These are phyloP conservation scores for Eimeria mitis DNA, from an alignment of 169 alveolate species.

Conservation along the genomic window DNA sequence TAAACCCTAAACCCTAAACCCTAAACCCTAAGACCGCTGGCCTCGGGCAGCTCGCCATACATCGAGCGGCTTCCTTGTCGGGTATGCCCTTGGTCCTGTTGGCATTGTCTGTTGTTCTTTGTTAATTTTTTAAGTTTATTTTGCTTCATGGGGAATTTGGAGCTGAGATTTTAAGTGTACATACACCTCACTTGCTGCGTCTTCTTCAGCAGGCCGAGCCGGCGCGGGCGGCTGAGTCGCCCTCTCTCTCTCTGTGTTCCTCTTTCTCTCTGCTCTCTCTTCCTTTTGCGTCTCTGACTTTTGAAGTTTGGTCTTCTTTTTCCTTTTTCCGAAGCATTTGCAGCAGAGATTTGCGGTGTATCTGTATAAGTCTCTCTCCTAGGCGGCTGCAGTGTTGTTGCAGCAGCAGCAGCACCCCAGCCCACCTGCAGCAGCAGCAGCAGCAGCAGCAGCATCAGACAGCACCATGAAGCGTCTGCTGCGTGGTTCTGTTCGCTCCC, in stretches of 20 bases:
- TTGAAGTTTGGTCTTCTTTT: background rate
- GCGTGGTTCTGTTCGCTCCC: background rate
- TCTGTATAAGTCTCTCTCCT: too few species aligned
- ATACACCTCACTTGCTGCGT: background rate
- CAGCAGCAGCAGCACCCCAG: background rate
- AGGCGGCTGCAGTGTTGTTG: background rate
- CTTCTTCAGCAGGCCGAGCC: background rate
- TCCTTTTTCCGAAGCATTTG: background rate
- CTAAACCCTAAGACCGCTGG: constrained; percentile 15
- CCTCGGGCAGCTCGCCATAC: constrained; percentile 34
- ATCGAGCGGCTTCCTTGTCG: constrained; percentile 30
- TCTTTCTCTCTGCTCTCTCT: too few species aligned
- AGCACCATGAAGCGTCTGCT: background rate
- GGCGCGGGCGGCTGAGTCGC: background rate
- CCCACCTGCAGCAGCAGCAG: background rate
- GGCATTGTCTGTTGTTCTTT: background rate
- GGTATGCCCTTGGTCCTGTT: background rate
- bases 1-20: constrained; percentile 47
- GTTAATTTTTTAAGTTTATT: background rate
- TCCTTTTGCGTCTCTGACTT: background rate
- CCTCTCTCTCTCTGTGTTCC: background rate
- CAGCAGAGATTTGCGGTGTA: background rate
- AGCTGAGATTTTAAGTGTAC: background rate
- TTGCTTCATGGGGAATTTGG: background rate
- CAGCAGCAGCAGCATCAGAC: background rate